These are phyloP conservation scores for Sambucus nigra DNA, from an alignment of 129 eudicot genomes.

Conservation along the genomic window DNA sequence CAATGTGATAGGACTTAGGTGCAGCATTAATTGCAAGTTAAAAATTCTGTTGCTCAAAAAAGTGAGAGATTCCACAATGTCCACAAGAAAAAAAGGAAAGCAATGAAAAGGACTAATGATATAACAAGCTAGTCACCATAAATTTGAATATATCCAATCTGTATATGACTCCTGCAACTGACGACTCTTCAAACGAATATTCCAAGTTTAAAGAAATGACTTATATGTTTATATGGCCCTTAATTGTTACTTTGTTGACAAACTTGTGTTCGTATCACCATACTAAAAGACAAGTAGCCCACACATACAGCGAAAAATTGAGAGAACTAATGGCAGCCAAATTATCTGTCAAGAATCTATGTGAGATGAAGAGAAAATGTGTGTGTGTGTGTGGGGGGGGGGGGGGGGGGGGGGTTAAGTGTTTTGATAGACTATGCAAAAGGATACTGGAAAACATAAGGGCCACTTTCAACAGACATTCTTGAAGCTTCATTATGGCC, in stretches of 20 bases:
- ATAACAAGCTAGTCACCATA: background rate
- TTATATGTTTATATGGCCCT: background rate
- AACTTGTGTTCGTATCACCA: background rate
- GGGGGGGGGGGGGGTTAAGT: background rate
- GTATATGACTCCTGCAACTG: background rate
- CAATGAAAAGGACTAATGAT: background rate
- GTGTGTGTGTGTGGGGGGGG: too few species aligned
- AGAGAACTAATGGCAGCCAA: background rate
- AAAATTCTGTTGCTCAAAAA: background rate
- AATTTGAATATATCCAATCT: background rate
- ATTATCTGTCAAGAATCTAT: background rate
- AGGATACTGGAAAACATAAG: conserved; percentile 95
- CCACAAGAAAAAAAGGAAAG: background rate
- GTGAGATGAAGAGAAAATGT: background rate
- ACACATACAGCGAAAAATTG: background rate
- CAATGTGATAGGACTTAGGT: too few species aligned
- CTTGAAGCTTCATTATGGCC: conserved; percentile 95
- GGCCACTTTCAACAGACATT: conserved; percentile 91
- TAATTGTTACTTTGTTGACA: background rate
- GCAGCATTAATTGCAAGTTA: too few species aligned
- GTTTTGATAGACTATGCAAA: conserved; percentile 3
- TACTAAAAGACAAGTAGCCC: background rate
- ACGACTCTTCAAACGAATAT: background rate
- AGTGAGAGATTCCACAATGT: too few species aligned
- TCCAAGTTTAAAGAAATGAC: background rate